Evolutionary conservation across 805 yeast genomes (phyloP).

Genomic region (Ogataea dorogensis): DNA sequence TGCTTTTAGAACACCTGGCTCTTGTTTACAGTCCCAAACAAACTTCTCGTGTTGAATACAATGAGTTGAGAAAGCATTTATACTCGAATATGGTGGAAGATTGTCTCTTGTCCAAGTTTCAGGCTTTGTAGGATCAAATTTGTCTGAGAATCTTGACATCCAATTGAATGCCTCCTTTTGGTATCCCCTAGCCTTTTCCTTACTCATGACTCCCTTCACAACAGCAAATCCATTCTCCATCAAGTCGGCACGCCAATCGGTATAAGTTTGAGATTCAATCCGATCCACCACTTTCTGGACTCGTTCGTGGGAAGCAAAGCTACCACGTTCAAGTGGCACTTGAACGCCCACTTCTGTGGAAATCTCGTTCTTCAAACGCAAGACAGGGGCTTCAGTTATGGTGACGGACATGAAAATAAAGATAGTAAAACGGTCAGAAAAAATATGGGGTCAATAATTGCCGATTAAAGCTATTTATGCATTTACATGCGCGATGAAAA

Average conservation of each 20-base stretch:
- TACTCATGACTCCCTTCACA: conserved; percentile 31
- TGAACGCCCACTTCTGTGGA: too few relatives aligned
- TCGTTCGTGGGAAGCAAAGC: not conserved
- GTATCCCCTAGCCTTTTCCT: conserved; percentile 26
- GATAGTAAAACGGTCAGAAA: too few relatives aligned
- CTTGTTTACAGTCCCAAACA: conserved; percentile 35
- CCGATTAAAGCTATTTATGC: too few relatives aligned
- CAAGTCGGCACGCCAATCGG: conserved; percentile 27
- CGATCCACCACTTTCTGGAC: conserved; percentile 1
- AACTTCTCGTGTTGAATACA: conserved; percentile 32
- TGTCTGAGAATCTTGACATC: conserved; percentile 24
- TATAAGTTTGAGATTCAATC: not conserved
- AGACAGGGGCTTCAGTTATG: too few relatives aligned
- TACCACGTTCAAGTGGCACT: too few relatives aligned
- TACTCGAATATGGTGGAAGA: conserved; percentile 26
- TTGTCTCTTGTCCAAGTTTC: conserved; percentile 32
- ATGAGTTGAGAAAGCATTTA: conserved; percentile 22
- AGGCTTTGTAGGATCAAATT: conserved; percentile 26
- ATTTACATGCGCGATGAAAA: too few relatives aligned
- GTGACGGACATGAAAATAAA: too few relatives aligned
- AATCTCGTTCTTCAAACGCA: too few relatives aligned
- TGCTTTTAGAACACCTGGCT: conserved; percentile 27
- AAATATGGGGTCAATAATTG: too few relatives aligned
- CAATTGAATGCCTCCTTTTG: conserved; percentile 25
- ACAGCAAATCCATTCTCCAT: conserved; percentile 32